Evolutionary conservation across 352 stramenopile genomes (phyloP), one percentile per base, ranked within the genome.

Genomic region (Vaucheria bursata): DNA sequence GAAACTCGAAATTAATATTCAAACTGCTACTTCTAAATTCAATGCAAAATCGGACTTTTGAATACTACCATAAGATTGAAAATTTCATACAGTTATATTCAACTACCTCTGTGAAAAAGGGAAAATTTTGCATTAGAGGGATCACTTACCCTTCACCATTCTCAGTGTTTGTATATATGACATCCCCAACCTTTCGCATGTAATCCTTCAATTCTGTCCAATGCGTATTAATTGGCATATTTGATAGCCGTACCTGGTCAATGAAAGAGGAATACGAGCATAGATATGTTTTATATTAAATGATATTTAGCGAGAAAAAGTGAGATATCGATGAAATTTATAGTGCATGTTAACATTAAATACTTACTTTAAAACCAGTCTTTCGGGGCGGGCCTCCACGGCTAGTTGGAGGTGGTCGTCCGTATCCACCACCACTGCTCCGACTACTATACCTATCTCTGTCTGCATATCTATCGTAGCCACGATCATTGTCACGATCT

Each of bases 141-240:
- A 25, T 5, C 33, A 79, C 77, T 3, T 50, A 82, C 77, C 77
- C 77, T 68, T 82, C 77, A 39, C 77, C 77, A 32, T 74, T 67
- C 32, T 74, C 64, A 31, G 75, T 73, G 73, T 82, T 74, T 7
- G 77, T 73, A 40, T 82, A 82, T 0, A 74, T 82, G 33, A 82
- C 71, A 73, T 82, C 77, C 31, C 77, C 77, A 29, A 67, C 77
- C 77, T 82, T 82, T 71, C 77, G 77, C 38, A 82, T 67, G 59
- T 79, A 82, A 50, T 82, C 77, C 77, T 82, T 82, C 35, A 82
- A 73, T 50, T 82, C 77, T 6, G 77, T 79, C 77, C 77, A 82
- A 66, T 74, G 77, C 64, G 77, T 73, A 66, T 67, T 74, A 32
- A 74, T 65, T 5, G 77, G 77, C 0, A 82, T 65, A 29, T 67